These are phyloP conservation scores for Backusella mclennaniae DNA, from an alignment of 192 early-diverging fungal genomes.

Conservation along the genomic window DNA sequence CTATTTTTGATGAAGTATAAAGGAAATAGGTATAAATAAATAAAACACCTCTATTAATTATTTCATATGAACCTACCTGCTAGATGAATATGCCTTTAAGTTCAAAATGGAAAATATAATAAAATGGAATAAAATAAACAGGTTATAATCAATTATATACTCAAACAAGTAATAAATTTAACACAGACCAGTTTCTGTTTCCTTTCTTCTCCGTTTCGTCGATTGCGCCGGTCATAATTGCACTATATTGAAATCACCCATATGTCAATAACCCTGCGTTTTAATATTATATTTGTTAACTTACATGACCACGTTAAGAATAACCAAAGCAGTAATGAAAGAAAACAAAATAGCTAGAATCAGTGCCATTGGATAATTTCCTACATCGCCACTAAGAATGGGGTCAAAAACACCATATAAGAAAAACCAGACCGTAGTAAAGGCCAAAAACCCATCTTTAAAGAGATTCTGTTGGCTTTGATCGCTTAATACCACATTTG, in stretches of 20 bases:
- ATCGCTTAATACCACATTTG: background rate
- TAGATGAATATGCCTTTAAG: too few relatives aligned
- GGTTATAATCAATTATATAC: too few relatives aligned
- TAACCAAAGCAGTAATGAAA: background rate
- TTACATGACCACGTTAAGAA: background rate
- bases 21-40: too few relatives aligned
- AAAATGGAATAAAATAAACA: too few relatives aligned
- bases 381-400: background rate
- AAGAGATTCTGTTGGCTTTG: background rate
- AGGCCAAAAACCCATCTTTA: background rate
- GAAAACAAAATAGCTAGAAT: background rate
- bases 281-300: background rate
- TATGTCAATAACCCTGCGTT: background rate
- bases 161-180: background rate
- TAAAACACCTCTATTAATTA: too few relatives aligned
- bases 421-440: conserved; percentile 4
- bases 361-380: background rate
- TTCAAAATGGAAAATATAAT: too few relatives aligned
- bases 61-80: too few relatives aligned
- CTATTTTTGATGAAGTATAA: too few relatives aligned
- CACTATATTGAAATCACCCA: background rate
- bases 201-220: background rate
- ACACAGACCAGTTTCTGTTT: background rate
- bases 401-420: conserved; percentile 8
- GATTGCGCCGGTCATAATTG: background rate